Evolutionary conservation across 164 flowering plant species (phyloP).

Genomic region (Platanus orientalis): DNA sequence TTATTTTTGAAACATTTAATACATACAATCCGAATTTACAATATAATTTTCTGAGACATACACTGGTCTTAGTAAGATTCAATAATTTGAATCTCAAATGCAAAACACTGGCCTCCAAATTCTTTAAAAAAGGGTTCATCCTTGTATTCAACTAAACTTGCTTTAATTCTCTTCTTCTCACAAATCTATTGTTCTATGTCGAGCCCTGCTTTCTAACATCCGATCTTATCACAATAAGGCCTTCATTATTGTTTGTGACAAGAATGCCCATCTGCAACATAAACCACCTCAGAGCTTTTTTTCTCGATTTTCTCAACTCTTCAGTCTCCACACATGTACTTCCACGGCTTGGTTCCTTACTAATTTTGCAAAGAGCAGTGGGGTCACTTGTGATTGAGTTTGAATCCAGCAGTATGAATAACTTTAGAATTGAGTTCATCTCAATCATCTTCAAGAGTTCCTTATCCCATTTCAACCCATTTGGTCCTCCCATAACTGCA

Average conservation of each 20-base stretch:
- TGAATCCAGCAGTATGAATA: slow-evolving; percentile 72
- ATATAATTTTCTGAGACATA: no score
- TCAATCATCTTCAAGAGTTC: slow-evolving; percentile 93
- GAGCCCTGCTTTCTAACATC: slow-evolving; percentile 46
- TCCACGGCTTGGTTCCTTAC: slow-evolving; percentile 75
- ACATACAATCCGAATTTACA: no score
- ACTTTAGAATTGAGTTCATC: slow-evolving; percentile 62
- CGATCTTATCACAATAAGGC: slow-evolving; percentile 38
- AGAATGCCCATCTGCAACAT: slow-evolving; percentile 88
- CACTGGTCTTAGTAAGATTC: no score
- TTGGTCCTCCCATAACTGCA: slow-evolving; percentile 96
- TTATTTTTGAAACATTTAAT: no score
- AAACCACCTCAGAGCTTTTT: slow-evolving; percentile 69
- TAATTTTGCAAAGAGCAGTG: slow-evolving; percentile 79
- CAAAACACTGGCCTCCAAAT: slow-evolving; percentile 67
- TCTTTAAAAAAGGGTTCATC: slow-evolving; percentile 61
- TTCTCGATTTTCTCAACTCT: slow-evolving; percentile 40
- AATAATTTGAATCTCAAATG: no score
- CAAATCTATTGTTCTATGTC: slow-evolving; percentile 51
- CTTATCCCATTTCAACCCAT: slow-evolving; percentile 80
- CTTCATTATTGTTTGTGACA: no score
- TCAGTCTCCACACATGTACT: slow-evolving; percentile 93
- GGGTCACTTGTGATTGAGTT: slow-evolving; percentile 54
- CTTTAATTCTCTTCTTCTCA: slow-evolving; percentile 64
- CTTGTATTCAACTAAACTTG: slow-evolving; percentile 68